Base-by-base conservation (phyloP, 345 rosid genomes). In the Euphorbia pulcherrima region DNA sequence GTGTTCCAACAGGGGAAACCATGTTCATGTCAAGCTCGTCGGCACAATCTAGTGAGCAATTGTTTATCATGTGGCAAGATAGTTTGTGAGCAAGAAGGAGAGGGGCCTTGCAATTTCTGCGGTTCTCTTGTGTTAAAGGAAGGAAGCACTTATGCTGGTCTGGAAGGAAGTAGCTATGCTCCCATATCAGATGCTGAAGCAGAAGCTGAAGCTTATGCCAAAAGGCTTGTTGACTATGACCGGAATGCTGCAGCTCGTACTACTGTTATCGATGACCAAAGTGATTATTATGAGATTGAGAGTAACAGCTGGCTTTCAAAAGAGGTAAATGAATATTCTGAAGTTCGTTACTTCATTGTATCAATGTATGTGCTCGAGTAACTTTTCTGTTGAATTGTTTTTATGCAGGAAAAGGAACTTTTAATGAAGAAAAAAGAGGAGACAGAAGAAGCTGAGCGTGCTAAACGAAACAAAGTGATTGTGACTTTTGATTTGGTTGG, bases 41-140 rank as follows among this genome's bases (percentile, higher is more conserved):
- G 69, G 62, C 99, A 94, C 75, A 78, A 66, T 58, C 69, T 91
- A 79, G 82, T 94, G 56, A 85, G 96, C 90, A 94, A 94, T 82
- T 94, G 99, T 72, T 82, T 94, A 73, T 91, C 97, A 5, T 94
- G 99, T 78, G 99, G 99, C 61, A 94, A 91, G 82, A 88, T 94
- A 53, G 95, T 91, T 54, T 94, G 97, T 39, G 97, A 94, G 75
- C 99, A 94, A 82, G 95, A 91, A 77, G 97, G 99, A 57, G 93
- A 94, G 79, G 97, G 99, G 62, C 97, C 92, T 50, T 93, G 97
- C 75, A 80, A 72, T 64, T 91, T 88, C 63, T 94, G 96, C 2
- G 92, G 97, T 68, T 88, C 95, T 26, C 95, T 92, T 65, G 98
- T 90, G 65, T 75, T 92, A 23, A 92, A 76, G 82, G 97, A 92